Base-by-base conservation (phyloP, 2,329 filamentous ascomycete species). In the Aschersonia sp. region DNA sequence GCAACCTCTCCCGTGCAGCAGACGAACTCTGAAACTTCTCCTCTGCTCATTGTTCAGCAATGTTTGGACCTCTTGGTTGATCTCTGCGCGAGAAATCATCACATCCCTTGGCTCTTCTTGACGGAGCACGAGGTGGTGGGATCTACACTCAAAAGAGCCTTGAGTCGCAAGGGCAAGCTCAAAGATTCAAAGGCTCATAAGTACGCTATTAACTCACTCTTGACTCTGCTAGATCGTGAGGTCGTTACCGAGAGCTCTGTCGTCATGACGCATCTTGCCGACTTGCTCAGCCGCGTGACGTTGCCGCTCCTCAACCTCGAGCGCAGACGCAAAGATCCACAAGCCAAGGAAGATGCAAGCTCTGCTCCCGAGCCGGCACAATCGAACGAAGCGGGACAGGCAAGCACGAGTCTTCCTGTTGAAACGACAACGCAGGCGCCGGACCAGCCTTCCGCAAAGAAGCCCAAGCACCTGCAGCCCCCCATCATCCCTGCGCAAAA, bases 181-280 rank as follows among this genome's bases (percentile, higher is more conserved):
- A 92, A 90, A 64, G 90, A 95, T 54, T 79, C 72, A 54, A 94
- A 84, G 63, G 81, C 86, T 31, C 81, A 83, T 55, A 92, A 87
- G 61, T 98, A 84, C 61, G 88, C 94, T 8, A 77, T 98, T 61
- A 98, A 98, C 62, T 88, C 89, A 11, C 70, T 98, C 32, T 73
- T 98, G 44, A 83, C 81, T 51, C 74, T 98, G 5, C 74, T 98
- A 29, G 92, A 97, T 60, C 84, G 92, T n/a, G 86, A 88, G 53
- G 72, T 97, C 51, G 89, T 98, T 53, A 94, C 95, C 68, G 92
- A 98, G 66, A 98, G 88, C 65, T 89, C 90, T n/a, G 76, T 82
- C 6, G 90, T 95, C 48, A 97, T 98, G 89, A 90, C 95, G 56
- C 83, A 88, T 52, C 74, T 98, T 30, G 92, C 92, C 2, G 81